Evolutionary conservation across 2,329 filamentous ascomycete species (phyloP).

Genomic region (Penicillium sp.): DNA sequence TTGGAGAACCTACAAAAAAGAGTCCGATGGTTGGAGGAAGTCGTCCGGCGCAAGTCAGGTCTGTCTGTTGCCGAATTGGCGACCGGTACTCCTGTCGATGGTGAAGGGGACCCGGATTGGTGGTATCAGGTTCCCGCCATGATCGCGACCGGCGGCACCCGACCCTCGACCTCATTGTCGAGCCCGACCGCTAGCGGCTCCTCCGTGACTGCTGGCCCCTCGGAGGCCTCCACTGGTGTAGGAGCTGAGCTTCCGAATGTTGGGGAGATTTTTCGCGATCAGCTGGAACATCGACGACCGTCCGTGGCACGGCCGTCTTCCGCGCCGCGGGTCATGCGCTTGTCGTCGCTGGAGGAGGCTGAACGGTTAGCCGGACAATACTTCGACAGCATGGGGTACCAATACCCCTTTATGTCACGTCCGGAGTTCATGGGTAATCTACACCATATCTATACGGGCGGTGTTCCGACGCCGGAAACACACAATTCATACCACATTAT

Average conservation of each 20-base stretch:
- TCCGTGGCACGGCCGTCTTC: constrained; percentile 35
- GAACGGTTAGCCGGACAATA: constrained; percentile 35
- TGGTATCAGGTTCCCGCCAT: constrained; percentile 43
- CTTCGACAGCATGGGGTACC: constrained; percentile 42
- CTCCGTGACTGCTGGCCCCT: constrained; percentile 19
- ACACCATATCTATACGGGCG: constrained; percentile 38
- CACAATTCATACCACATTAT: constrained; percentile 41
- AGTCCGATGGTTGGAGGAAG: constrained; percentile 41
- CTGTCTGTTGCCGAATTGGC: constrained; percentile 34
- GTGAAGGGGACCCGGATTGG: constrained; percentile 36
- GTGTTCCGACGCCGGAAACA: constrained; percentile 33
- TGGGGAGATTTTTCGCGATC: constrained; percentile 42
- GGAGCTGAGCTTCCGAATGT: constrained; percentile 40
- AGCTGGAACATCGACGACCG: constrained; percentile 39
- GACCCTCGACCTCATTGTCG: constrained; percentile 21
- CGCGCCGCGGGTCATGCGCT: constrained; percentile 34
- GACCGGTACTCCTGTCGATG: constrained; percentile 36
- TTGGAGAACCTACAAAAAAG: constrained; percentile 43
- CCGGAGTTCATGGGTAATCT: constrained; percentile 35
- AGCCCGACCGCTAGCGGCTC: constrained; percentile 23
- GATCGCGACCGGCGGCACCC: constrained; percentile 31
- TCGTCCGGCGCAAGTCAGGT: constrained; percentile 38
- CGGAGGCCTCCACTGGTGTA: constrained; percentile 24
- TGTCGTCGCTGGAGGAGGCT: constrained; percentile 39
- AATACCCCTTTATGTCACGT: constrained; percentile 41